Base-by-base conservation (phyloP, 768 basidiomycete genomes). In the Sarcodon aspratus region DNA sequence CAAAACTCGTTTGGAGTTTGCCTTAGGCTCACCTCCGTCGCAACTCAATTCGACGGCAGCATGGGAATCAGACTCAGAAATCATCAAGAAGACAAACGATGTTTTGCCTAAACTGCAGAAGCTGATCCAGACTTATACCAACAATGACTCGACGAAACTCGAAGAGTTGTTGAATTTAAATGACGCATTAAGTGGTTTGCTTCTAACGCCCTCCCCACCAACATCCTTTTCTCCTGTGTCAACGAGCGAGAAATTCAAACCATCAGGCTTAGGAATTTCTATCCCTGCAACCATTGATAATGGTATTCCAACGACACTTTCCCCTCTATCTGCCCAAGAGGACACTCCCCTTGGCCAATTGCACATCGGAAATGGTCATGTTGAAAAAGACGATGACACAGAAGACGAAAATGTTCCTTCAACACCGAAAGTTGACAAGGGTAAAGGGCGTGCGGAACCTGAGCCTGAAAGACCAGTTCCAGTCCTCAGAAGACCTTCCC, bases 351-450 rank as follows among this genome's bases (percentile, higher is more conserved):
- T 27, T 27, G 21, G 21, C 21, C 3, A 27, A 27, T 27, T 27
- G 5, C 21, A 27, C 21, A 5, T 27, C 21, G 21, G 21, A 27
- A 45, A 44, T 32, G 17, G 33, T 10, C 51, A 49, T 33, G 38
- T 51, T 8, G 46, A 42, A 15, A 13, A 42, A 42, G 27, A 27
- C 13, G 9, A 15, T 27, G 15, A 15, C 40, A 13, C 46, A 9
- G 48, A 52, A 21, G 50, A 50, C 3, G 68, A 69, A 17, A 65
- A 65, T 1, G 51, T 54, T 17, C 75, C 71, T 11, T 67, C 73
- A 37, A 85, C 82, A 15, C 83, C 85, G 0, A 73, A 73, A 44
- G 59, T 82, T 12, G 85, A 90, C 62, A 91, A 90, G 61, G 88
- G 87, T 48, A 90, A 90, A 63, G 79, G 72, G 17, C 75, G 75